These are phyloP conservation scores for Calonectria henricotiae DNA, from an alignment of 2,329 filamentous ascomycete species.

Conservation along the genomic window DNA sequence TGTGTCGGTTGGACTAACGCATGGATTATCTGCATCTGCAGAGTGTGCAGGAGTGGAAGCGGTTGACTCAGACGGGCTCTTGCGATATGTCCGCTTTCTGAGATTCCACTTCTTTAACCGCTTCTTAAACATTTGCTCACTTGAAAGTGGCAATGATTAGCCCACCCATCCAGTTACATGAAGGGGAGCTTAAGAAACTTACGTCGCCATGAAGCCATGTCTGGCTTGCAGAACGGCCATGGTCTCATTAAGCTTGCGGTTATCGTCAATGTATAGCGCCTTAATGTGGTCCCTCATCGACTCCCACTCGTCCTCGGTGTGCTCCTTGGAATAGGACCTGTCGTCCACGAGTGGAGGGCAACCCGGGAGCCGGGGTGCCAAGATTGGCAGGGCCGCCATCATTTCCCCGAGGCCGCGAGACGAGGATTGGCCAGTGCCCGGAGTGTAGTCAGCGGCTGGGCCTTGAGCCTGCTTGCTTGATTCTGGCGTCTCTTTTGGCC, in stretches of 20 bases:
- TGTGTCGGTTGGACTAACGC: constrained; percentile 38
- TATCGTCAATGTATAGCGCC: constrained; percentile 57
- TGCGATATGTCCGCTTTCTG: constrained; percentile 58
- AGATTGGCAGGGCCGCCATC: constrained; percentile 53
- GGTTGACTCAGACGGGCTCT: constrained; percentile 45
- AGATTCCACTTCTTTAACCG: constrained; percentile 60
- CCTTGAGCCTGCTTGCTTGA: background rate
- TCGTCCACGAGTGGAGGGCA: constrained; percentile 49
- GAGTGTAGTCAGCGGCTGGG: constrained; percentile 15
- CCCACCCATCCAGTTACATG: constrained; percentile 2
- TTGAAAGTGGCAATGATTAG: constrained; percentile 40
- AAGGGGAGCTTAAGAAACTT: constrained; percentile 45
- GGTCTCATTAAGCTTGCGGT: constrained; percentile 58
- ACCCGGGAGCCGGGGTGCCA: constrained; percentile 57
- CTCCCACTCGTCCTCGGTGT: constrained; percentile 58
- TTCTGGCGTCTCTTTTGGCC: background rate
- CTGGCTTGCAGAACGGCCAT: constrained; percentile 57
- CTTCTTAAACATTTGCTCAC: constrained; percentile 62
- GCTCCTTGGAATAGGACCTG: constrained; percentile 55
- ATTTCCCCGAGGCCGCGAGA: constrained; percentile 33
- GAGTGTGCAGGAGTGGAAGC: constrained; percentile 46
- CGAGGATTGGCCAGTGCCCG: constrained; percentile 20
- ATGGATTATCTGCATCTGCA: constrained; percentile 41
- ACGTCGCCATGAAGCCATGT: constrained; percentile 60
- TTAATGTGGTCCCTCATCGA: constrained; percentile 55